phyloP scores from a whole-genome alignment of 495 filamentous ascomycete species.

The Penicillium chermesinum region DNA sequence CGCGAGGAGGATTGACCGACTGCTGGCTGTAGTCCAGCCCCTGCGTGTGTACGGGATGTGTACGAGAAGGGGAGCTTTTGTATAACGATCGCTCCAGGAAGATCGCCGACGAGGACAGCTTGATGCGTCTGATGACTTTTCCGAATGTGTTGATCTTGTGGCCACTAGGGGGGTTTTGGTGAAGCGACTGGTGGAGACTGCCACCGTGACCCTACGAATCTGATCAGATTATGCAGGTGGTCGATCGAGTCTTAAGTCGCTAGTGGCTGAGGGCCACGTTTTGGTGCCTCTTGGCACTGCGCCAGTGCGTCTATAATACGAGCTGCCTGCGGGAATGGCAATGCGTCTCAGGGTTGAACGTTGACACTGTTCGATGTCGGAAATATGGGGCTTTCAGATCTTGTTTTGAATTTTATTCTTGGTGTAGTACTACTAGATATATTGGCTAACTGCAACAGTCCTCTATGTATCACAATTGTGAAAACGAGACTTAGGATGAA shows the following conservation, averaged over 20 bases:
- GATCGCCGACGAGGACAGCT: constrained; percentile 63
- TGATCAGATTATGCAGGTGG: constrained; percentile 29
- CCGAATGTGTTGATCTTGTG: constrained; percentile 63
- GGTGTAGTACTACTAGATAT: too few relatives aligned
- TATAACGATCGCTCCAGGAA: constrained; percentile 62
- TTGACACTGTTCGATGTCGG: too few relatives aligned
- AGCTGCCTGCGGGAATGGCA: too few relatives aligned
- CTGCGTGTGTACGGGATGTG: constrained; percentile 79
- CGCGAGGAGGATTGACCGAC: constrained; percentile 59
- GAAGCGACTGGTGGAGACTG: constrained; percentile 60
- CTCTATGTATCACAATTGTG: too few relatives aligned
- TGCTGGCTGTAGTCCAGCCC: constrained; percentile 52
- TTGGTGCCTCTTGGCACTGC: constrained; percentile 23
- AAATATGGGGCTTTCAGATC: too few relatives aligned
- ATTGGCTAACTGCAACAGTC: too few relatives aligned
- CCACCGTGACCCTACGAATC: constrained; percentile 55
- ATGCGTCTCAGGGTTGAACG: too few relatives aligned
- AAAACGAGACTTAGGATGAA: too few relatives aligned
- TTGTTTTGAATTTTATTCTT: too few relatives aligned
- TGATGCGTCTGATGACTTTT: constrained; percentile 66
- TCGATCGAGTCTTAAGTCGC: constrained; percentile 28
- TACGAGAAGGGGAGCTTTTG: constrained; percentile 68
- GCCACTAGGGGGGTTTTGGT: constrained; percentile 70
- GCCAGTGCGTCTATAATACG: constrained; percentile 29
- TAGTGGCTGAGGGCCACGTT: constrained; percentile 33